phyloP scores from a whole-genome alignment of 805 yeast genomes.

The Candida saitoana region DNA sequence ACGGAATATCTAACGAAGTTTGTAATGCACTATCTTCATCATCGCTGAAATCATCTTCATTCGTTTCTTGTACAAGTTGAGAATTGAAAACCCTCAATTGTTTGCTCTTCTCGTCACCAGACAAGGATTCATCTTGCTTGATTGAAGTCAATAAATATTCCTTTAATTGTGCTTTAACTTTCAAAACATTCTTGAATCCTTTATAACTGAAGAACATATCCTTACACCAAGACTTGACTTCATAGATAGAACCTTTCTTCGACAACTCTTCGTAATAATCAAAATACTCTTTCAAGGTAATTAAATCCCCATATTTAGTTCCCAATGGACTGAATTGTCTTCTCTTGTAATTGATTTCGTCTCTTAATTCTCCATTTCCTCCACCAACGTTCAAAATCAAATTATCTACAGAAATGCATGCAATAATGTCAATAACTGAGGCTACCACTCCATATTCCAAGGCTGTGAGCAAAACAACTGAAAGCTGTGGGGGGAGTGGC shows the following conservation, averaged over 20 bases:
- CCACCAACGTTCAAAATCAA: slow-evolving; percentile 65
- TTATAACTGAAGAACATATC: slow-evolving; percentile 71
- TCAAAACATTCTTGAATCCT: slow-evolving; percentile 73
- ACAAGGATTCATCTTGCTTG: slow-evolving; percentile 35
- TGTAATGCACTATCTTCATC: slow-evolving; percentile 18
- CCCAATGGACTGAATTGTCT: slow-evolving; percentile 68
- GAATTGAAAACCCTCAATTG: slow-evolving; percentile 21
- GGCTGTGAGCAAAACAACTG: slow-evolving; percentile 79
- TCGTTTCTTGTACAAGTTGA: slow-evolving; percentile 18
- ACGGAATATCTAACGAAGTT: slow-evolving; percentile 46
- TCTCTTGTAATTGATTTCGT: slow-evolving; percentile 76
- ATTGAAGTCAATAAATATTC: slow-evolving; percentile 58
- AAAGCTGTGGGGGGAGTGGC: slow-evolving; percentile 89
- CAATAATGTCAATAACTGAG: slow-evolving; percentile 80
- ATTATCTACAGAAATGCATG: slow-evolving; percentile 92
- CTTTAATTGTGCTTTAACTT: slow-evolving; percentile 70
- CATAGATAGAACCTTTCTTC: slow-evolving; percentile 37
- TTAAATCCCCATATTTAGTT: slow-evolving; percentile 72
- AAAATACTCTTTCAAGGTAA: slow-evolving; percentile 75
- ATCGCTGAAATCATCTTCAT: slow-evolving; percentile 14
- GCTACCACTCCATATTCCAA: slow-evolving; percentile 51
- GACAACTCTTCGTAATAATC: slow-evolving; percentile 43
- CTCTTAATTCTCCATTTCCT: slow-evolving; percentile 66
- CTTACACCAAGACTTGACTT: slow-evolving; percentile 77
- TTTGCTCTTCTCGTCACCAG: slow-evolving; percentile 21